phyloP scores from a whole-genome alignment of 225 moss, liverwort and hornwort genomes.

The Physcomitrellopsis africana region DNA sequence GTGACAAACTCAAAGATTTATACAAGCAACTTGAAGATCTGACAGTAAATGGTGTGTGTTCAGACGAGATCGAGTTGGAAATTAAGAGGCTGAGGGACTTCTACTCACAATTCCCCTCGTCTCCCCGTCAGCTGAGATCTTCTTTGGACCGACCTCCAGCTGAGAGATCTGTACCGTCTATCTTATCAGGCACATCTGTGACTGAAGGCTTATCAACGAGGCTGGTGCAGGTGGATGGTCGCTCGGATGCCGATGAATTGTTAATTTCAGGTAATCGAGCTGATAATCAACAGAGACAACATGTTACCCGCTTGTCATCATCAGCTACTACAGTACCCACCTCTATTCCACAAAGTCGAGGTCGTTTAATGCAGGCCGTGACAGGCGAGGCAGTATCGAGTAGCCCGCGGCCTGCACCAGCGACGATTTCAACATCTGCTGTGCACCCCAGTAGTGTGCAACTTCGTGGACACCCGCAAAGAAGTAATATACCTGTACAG shows the following conservation, averaged over 20 bases:
- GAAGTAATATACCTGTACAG: conserved; percentile 22
- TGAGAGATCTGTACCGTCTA: conserved; percentile 17
- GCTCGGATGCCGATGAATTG: conserved; percentile 24
- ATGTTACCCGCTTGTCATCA: conserved; percentile 21
- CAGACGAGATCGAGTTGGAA: conserved; percentile 34
- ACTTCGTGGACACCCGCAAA: conserved; percentile 41
- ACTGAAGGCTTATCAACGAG: conserved; percentile 27
- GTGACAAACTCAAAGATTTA: conserved; percentile 41
- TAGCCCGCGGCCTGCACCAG: conserved; percentile 32
- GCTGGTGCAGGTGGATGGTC: conserved; percentile 27
- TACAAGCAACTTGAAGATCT: conserved; percentile 6
- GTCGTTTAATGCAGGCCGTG: conserved; percentile 26
- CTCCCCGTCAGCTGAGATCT: conserved; percentile 30
- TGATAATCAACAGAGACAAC: conserved; percentile 37
- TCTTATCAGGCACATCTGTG: conserved; percentile 23
- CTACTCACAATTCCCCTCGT: conserved; percentile 26
- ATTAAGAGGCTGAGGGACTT: conserved; percentile 38
- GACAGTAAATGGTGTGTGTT: not conserved
- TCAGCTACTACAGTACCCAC: conserved; percentile 21
- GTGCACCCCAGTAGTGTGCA: conserved; percentile 21
- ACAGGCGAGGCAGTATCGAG: conserved; percentile 22
- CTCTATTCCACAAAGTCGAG: conserved; percentile 22
- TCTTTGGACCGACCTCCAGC: conserved; percentile 25
- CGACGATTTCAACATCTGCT: conserved; percentile 21
- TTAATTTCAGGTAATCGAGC: conserved; percentile 20